A percentile compares a stretch with the other conserved stretches of the same genome.
Evolutionary conservation across 2,329 filamentous ascomycete genomes (phyloP).

Genomic region (Claviceps humidiphila): DNA sequence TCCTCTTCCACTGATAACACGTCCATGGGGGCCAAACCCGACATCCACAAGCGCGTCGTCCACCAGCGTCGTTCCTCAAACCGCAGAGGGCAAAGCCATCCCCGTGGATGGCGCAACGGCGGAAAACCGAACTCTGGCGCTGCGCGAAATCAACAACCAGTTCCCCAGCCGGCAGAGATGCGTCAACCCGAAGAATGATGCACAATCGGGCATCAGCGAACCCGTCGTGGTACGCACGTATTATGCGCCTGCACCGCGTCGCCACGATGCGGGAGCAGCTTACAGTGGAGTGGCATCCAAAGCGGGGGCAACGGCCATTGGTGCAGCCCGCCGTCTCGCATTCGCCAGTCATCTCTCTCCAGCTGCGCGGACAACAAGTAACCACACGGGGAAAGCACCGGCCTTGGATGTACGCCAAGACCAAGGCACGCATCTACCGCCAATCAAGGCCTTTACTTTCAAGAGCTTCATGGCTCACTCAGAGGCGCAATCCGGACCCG

Average conservation of each 20-base stretch:
- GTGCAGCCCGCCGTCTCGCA: constrained; percentile 18
- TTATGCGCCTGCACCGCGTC: constrained; percentile 30
- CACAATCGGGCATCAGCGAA: constrained; percentile 46
- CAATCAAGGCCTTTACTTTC: constrained; percentile 51
- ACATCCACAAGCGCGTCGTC: constrained; percentile 40
- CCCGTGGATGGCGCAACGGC: constrained; percentile 43
- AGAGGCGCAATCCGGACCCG: constrained; percentile 27
- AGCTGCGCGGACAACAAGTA: constrained; percentile 11
- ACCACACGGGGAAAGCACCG: constrained; percentile 20
- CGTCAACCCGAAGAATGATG: constrained; percentile 41
- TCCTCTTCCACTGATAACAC: constrained; percentile 34
- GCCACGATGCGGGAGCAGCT: constrained; percentile 12
- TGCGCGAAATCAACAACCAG: constrained; percentile 45
- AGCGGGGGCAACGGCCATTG: constrained; percentile 16
- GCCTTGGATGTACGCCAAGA: constrained; percentile 16
- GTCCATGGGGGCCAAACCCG: constrained; percentile 33
- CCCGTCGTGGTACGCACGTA: constrained; percentile 55
- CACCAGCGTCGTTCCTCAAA: constrained; percentile 39
- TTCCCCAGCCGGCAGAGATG: constrained; percentile 44
- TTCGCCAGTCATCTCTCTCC: constrained; percentile 19
- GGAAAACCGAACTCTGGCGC: constrained; percentile 43
- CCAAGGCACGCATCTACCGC: constrained; percentile 37
- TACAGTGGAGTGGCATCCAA: constrained; percentile 17
- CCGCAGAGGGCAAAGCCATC: constrained; percentile 42
- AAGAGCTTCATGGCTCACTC: constrained; percentile 49